A percentile compares a stretch with the other conserved stretches of the same genome.
Evolutionary conservation across 225 moss, liverwort and hornwort species (phyloP).

Genomic region (Bryum argenteum): DNA sequence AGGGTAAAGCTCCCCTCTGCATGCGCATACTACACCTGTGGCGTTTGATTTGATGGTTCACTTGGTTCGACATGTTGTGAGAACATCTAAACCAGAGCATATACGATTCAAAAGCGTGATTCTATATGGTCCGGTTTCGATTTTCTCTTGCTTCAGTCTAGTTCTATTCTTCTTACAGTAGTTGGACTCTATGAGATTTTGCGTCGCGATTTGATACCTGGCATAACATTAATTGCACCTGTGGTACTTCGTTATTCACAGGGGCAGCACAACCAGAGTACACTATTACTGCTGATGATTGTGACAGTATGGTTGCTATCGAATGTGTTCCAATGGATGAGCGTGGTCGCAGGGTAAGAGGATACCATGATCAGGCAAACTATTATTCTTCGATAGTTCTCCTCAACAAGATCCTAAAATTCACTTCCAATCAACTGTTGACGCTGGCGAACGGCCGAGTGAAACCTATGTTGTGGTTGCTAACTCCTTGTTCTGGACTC

Average conservation of each 20-base stretch:
- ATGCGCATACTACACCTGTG: not conserved
- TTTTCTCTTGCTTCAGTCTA: too few relatives aligned
- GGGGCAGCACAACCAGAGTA: conserved; percentile 99
- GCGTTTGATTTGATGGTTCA: conserved; percentile 14
- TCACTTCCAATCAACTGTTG: not conserved
- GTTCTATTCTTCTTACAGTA: conserved; percentile 12
- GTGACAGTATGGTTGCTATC: conserved; percentile 93
- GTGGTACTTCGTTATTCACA: conserved; percentile 29
- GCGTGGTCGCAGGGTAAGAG: conserved; percentile 80
- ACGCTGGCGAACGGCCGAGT: conserved; percentile 1
- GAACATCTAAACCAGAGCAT: not conserved
- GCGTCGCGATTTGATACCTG: conserved; percentile 9
- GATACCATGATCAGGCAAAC: not conserved
- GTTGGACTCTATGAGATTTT: conserved; percentile 6
- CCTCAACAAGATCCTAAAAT: conserved; percentile 6
- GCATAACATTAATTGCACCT: conserved; percentile 12
- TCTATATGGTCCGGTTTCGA: too few relatives aligned
- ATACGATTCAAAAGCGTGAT: too few relatives aligned
- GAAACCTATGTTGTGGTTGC: not conserved
- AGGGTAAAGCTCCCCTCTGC: conserved; percentile 51
- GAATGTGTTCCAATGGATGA: conserved; percentile 99
- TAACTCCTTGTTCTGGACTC: not conserved
- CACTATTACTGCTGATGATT: conserved; percentile 93
- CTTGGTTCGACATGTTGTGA: conserved; percentile 7
- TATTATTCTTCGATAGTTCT: not conserved